These are phyloP conservation scores for Vitis hybrid DNA, from an alignment of 177 flowering plant genomes.

Conservation along the genomic window DNA sequence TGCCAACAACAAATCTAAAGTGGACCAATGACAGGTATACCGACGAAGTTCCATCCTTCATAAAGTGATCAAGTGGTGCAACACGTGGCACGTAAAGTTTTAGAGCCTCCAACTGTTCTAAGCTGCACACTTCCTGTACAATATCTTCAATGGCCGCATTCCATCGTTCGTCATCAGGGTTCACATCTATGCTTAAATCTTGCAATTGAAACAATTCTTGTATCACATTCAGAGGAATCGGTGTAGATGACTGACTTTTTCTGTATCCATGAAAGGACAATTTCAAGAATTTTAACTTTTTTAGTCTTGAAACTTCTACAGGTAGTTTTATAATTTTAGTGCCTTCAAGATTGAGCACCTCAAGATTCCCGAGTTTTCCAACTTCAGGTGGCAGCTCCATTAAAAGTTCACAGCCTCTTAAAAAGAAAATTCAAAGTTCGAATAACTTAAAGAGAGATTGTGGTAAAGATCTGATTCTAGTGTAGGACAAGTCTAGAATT, in stretches of 20 bases:
- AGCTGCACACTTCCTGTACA: neutral
- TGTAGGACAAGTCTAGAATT: neutral
- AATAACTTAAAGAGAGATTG: neutral
- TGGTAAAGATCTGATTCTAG: slow-evolving; percentile 3
- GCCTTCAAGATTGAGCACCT: slow-evolving; percentile 12
- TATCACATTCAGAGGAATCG: neutral
- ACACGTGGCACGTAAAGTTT: neutral
- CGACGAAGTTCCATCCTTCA: neutral
- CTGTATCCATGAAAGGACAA: neutral
- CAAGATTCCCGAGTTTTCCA: slow-evolving; percentile 3
- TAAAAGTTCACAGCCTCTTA: neutral
- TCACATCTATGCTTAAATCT: slow-evolving; percentile 8
- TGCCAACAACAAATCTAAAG: too few relatives aligned
- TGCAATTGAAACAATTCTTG: neutral
- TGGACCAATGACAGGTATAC: neutral
- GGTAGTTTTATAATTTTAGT: slow-evolving; percentile 3
- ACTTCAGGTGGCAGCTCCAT: slow-evolving; percentile 6
- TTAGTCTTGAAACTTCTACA: neutral
- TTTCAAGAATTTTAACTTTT: neutral
- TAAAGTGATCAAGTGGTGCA: too few relatives aligned
- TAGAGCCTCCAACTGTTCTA: neutral
- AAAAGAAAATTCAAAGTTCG: neutral
- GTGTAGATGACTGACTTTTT: neutral
- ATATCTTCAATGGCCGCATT: neutral
- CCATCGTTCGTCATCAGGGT: slow-evolving; percentile 3